Evolutionary conservation across 192 early-diverging fungal genomes (phyloP).

Genomic region (Rhizoclosmatium sp.): DNA sequence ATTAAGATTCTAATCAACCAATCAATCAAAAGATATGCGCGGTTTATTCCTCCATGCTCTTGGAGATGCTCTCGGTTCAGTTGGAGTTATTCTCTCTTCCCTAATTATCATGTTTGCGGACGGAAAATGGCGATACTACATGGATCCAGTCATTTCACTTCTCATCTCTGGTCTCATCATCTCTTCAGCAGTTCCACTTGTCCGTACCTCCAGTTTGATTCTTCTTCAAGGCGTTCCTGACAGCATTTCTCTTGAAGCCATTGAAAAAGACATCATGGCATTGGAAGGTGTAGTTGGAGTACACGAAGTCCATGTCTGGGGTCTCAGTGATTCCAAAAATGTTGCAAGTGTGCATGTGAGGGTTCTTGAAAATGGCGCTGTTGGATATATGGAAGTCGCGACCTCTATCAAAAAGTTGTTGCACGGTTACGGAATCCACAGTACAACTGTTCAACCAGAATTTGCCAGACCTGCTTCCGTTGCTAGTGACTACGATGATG

Average conservation of each 20-base stretch:
- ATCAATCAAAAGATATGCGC: conserved; percentile 55
- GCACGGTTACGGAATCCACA: conserved; percentile 82
- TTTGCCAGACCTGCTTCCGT: background rate
- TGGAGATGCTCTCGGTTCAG: conserved; percentile 86
- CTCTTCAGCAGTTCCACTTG: conserved; percentile 65
- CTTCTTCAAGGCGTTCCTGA: conserved; percentile 83
- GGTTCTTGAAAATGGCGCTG: conserved; percentile 13
- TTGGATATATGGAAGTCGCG: conserved; percentile 74
- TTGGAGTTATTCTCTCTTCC: conserved; percentile 85
- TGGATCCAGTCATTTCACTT: conserved; percentile 83
- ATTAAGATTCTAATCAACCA: background rate
- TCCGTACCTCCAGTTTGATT: conserved; percentile 75
- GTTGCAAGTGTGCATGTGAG: conserved; percentile 79
- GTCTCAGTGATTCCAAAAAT: conserved; percentile 82
- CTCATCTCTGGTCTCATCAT: conserved; percentile 73
- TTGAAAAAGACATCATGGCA: conserved; percentile 62
- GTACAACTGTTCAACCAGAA: conserved; percentile 49
- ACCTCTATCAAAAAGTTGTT: conserved; percentile 74
- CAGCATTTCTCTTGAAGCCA: conserved; percentile 66
- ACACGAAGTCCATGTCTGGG: conserved; percentile 95
- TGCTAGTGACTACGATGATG: background rate
- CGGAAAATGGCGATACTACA: conserved; percentile 77
- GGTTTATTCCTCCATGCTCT: conserved; percentile 90
- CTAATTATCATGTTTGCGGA: conserved; percentile 75
- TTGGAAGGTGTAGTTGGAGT: conserved; percentile 75